A percentile compares a stretch with the other conserved stretches of the same genome.
phyloP scores from a whole-genome alignment of 2,329 filamentous ascomycete genomes.

The Thielaviopsis punctulata region DNA sequence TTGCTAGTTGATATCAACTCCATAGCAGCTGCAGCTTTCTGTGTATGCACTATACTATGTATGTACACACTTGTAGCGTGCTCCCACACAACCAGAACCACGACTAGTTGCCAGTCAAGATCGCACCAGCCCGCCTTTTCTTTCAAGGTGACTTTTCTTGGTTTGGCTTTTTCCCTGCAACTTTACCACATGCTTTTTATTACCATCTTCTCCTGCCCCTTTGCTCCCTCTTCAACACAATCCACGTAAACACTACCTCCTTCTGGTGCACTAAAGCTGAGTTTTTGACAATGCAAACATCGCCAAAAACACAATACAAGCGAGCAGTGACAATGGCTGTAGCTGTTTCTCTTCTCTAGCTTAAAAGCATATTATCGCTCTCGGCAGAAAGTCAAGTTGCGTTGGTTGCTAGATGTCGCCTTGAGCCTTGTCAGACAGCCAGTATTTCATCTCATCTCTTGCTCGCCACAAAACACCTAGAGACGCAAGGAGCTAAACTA shows the following conservation, averaged over 20 bases:
- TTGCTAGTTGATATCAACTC: no score
- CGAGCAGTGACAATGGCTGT: no score
- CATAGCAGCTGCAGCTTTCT: no score
- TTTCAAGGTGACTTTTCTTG: not conserved
- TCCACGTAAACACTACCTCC: no score
- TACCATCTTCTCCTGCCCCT: not conserved
- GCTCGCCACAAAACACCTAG: not conserved
- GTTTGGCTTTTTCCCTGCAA: not conserved
- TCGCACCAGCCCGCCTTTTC: not conserved
- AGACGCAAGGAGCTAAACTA: not conserved
- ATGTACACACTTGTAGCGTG: not conserved
- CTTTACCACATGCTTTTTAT: not conserved
- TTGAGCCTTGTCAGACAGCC: not conserved
- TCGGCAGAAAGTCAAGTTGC: no score
- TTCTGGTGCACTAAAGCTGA: no score
- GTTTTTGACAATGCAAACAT: no score
- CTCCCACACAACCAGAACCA: not conserved
- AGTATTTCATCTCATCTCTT: not conserved
- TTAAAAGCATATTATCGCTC: not conserved
- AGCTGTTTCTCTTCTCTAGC: not conserved
- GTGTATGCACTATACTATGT: no score
- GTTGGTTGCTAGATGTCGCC: no score
- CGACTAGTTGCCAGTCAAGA: not conserved
- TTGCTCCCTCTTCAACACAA: not conserved
- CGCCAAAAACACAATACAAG: no score